These are phyloP conservation scores for Myxozyma geophila DNA, from an alignment of 805 yeast genomes.

Conservation along the genomic window DNA sequence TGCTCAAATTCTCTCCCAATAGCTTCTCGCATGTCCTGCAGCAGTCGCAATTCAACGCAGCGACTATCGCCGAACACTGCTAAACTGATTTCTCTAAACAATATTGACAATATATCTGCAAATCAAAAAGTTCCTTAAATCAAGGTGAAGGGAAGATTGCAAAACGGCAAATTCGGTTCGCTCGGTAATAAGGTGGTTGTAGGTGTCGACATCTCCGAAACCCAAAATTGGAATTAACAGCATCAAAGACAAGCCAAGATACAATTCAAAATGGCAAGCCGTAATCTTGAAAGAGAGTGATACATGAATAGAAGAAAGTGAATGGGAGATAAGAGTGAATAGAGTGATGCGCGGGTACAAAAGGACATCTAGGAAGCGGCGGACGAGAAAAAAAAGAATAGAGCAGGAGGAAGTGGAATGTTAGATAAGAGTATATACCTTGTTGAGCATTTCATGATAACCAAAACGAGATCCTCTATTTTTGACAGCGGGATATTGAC, in stretches of 20 bases:
- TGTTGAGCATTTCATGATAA: conserved; percentile 42
- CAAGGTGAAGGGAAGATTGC: no score
- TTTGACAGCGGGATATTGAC: conserved; percentile 46
- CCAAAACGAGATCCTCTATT: conserved; percentile 47
- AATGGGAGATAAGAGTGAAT: background rate
- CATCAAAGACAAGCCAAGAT: background rate
- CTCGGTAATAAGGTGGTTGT: no score
- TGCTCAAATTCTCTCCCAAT: background rate
- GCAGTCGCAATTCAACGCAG: background rate
- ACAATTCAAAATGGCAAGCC: background rate
- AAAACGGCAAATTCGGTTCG: no score
- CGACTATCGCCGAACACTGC: background rate
- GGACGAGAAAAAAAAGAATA: background rate
- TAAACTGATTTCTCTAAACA: no score
- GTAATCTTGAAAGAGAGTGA: background rate
- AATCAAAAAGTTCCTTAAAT: no score
- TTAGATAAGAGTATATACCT: conserved; percentile 12
- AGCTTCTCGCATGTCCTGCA: background rate
- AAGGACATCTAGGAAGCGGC: background rate
- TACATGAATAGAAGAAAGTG: background rate
- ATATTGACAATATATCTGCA: no score
- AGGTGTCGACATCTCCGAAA: no score
- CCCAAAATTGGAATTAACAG: no score
- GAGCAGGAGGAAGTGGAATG: background rate
- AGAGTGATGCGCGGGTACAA: background rate